A percentile compares a stretch with the other conserved stretches of the same genome.
Evolutionary conservation across 192 early-diverging fungal genomes (phyloP).

Genomic region (Rhizoclosmatium globosum): DNA sequence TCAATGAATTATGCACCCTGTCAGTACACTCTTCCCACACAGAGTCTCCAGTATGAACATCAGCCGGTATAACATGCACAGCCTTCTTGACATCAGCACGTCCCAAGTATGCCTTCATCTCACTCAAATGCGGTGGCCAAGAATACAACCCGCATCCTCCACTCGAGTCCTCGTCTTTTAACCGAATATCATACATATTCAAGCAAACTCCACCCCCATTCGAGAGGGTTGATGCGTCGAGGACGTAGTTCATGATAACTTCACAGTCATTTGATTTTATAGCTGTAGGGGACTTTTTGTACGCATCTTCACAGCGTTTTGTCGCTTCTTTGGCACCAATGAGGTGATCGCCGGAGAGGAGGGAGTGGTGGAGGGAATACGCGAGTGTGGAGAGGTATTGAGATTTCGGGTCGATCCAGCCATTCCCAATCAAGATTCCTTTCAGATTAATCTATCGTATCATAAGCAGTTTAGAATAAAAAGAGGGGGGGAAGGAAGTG

Average conservation of each 20-base stretch:
- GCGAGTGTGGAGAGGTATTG: constrained; percentile 62
- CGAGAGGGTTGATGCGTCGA: constrained; percentile 27
- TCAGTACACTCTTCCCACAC: constrained; percentile 73
- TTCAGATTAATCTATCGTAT: constrained; percentile 45
- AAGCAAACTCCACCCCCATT: constrained; percentile 54
- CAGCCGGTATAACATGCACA: constrained; percentile 59
- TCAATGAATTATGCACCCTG: constrained; percentile 53
- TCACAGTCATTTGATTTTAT: constrained; percentile 54
- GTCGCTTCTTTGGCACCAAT: neutral
- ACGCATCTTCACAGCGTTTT: neutral
- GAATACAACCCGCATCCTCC: constrained; percentile 60
- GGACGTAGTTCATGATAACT: constrained; percentile 48
- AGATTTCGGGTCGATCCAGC: constrained; percentile 75
- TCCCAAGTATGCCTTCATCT: constrained; percentile 52
- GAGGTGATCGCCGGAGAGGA: constrained; percentile 43
- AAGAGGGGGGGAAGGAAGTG: neutral
- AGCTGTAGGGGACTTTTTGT: constrained; percentile 33
- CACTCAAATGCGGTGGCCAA: constrained; percentile 55
- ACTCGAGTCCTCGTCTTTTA: constrained; percentile 60
- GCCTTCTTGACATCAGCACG: constrained; percentile 57
- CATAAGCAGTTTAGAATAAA: neutral
- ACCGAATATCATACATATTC: constrained; percentile 77
- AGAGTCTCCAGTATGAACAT: neutral
- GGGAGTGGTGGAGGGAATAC: constrained; percentile 46
- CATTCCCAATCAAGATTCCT: constrained; percentile 74